Evolutionary conservation across 2,329 filamentous ascomycete species (phyloP), one percentile per base, ranked within the genome.

Genomic region (Diaporthe sp.): DNA sequence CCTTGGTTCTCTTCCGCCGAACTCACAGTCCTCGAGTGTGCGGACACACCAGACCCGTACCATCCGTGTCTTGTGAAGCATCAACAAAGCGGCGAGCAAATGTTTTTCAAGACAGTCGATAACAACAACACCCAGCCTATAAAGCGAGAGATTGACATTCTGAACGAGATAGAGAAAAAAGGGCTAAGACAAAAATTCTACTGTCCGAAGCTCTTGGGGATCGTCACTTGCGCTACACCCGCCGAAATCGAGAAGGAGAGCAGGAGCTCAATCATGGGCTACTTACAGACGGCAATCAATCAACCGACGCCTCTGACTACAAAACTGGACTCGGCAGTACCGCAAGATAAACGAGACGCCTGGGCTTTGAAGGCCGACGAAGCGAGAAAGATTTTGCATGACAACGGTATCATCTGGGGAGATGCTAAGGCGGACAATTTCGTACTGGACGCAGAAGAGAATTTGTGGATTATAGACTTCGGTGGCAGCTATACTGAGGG

Each of bases 401-500:
- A 74, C 17, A 57, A 72, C 10, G 73, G 47, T 10, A 69, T 78
- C 79, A 67, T 78, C 42, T 83, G 80, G 80, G 81, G 81, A 13
- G 81, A 82, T 76, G 81, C 69, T 4, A 82, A 83, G 72, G 73
- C 79, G 2, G 77, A 78, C 17, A 82, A 83, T 64, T 72, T 82
- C n/a, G 73, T 83, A 17, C 79, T 83, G 28, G 80, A 81, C 45
- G 54, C 66, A 22, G 67, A 79, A 17, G 78, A 79, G 9, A 76
- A 83, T 66, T 78, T 80, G 0, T 82, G 81, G 79, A 68, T 82
- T 1, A 77, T 78, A 22, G 80, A 82, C 66, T 83, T 83, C 74
- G 81, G 79, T 3, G 81, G 80, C 25, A 76, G 79, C 38, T 81
- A 80, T 35, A 82, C 80, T 0, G 58, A 71, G n/a, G 81, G 81